Percentiles rank a stretch among this genome's conserved stretches.
Evolutionary conservation across 352 stramenopile species (phyloP).

Genomic region (Pythium aphanidermatum): DNA sequence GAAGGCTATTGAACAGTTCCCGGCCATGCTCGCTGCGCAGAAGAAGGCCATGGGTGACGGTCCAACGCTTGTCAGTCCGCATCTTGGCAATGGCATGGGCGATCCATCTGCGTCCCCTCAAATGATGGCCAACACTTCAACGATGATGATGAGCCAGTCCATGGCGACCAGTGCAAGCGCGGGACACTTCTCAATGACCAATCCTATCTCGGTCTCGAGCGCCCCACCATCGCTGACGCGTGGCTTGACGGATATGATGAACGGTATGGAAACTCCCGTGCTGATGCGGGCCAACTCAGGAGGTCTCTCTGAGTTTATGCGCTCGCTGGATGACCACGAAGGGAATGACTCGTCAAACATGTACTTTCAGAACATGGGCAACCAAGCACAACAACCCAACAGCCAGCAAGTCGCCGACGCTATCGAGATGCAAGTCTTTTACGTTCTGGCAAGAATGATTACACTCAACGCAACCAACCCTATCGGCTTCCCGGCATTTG

Average conservation of each 20-base stretch:
- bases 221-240: constrained; percentile 28
- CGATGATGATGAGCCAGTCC: constrained; percentile 69
- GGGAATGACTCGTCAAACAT: constrained; percentile 33
- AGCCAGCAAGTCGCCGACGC: constrained; percentile 54
- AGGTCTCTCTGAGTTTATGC: constrained; percentile 74
- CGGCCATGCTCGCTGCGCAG: constrained; percentile 49
- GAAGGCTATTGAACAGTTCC: constrained; percentile 70
- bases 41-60: constrained; percentile 32
- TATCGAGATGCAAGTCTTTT: constrained; percentile 81
- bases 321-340: constrained; percentile 66
- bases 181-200: constrained; percentile 55
- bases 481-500: constrained; percentile 77
- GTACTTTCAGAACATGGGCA: constrained; percentile 59
- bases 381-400: constrained; percentile 19
- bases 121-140: constrained; percentile 40
- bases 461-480: constrained; percentile 61
- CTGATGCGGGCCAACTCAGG: constrained; percentile 73
- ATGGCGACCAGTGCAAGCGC: constrained; percentile 28
- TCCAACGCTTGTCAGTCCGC: constrained; percentile 25
- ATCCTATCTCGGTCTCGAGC: constrained; percentile 26
- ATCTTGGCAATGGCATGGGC: constrained; percentile 18
- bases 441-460: constrained; percentile 71
- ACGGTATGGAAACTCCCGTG: constrained; percentile 60
- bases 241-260: constrained; percentile 57
- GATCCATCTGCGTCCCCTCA: constrained; percentile 30